phyloP scores from a whole-genome alignment of 225 moss, liverwort and hornwort species.

The Takakia lepidozioides region DNA sequence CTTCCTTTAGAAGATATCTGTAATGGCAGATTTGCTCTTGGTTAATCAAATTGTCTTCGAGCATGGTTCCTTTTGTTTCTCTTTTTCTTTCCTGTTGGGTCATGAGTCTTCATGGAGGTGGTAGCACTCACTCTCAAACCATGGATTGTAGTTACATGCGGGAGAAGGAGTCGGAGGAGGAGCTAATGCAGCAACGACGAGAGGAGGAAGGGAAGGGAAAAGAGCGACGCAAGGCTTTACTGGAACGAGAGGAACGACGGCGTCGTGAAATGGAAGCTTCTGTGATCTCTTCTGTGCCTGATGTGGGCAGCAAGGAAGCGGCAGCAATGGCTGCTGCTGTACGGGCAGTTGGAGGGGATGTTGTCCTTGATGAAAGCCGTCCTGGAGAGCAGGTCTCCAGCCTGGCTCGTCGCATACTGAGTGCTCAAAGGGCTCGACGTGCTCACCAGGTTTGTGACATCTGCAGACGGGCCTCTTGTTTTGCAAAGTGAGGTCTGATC shows the following conservation, averaged over 20 bases:
- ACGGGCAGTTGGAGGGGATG: constrained; percentile 92
- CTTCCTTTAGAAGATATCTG: too few species aligned
- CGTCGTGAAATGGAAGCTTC: constrained; percentile 95
- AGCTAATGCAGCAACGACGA: constrained; percentile 79
- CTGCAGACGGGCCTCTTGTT: too few species aligned
- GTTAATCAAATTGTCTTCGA: too few species aligned
- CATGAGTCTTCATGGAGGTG: too few species aligned
- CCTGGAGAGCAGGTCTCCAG: constrained; percentile 94
- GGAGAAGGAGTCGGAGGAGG: constrained; percentile 95
- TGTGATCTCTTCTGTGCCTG: constrained; percentile 88
- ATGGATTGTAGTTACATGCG: constrained; percentile 96
- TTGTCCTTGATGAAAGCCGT: constrained; percentile 81
- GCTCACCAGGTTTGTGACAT: constrained; percentile 69
- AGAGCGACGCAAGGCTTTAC: constrained; percentile 82
- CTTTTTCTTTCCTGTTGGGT: too few species aligned
- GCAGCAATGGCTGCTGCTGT: constrained; percentile 99
- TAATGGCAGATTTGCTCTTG: too few species aligned
- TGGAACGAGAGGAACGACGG: constrained; percentile 84
- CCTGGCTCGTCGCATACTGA: constrained; percentile 86
- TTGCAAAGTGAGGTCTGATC: too few species aligned
- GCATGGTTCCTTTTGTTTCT: too few species aligned
- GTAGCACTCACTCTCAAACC: too few species aligned
- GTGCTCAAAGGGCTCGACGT: constrained; percentile 86
- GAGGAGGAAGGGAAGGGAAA: constrained; percentile 97
- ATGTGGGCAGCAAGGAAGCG: constrained; percentile 94